Base-by-base conservation (phyloP, 2,329 filamentous ascomycete genomes). In the Mollisiaceae sp. region DNA sequence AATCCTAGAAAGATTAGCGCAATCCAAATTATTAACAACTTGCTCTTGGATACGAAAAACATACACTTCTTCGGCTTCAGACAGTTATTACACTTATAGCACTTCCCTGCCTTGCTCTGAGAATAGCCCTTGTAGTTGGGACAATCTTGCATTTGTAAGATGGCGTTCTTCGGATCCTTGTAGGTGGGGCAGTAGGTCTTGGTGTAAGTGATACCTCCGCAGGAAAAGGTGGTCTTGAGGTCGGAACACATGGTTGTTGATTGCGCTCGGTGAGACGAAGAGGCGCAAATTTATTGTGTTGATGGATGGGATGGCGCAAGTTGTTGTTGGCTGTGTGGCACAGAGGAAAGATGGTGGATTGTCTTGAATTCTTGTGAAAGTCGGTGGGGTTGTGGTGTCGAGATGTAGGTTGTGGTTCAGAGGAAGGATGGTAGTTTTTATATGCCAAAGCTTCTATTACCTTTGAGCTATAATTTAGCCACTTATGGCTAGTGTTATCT, bases 161-260 rank as follows among this genome's bases (percentile, higher is more conserved):
- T 24, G 1, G 52, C 43, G 20, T 36, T 62, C 50, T 56, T 35
- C 1, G 50, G 20, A 1, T 45, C 38, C 20, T 36, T 62, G 15
- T 55, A 62, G 32, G 27, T 27, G 12, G 6, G 5, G 22, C 50
- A 62, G 22, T 45, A 45, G 12, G 59, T 56, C 20, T 18, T 55
- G n/a, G 45, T 62, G 8, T 12, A 14, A 8, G 47, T 50, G 5
- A 18, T n/a, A 36, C 56, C 36, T 2, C 59, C 59, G 50, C 59
- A 62, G 14, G 2, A 14, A 6, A 38, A 62, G 24, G 50, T 61
- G 4, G 59, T 55, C 5, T 56, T 24, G 22, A 62, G 36, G 20
- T 55, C 47, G 20, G n/a, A 9, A 32, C 59, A 62, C 59, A 62
- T 62, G 15, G 20, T 62, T 14, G 47, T 20, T 32, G 12, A 18